Conservation (phyloP, 2,329 filamentous ascomycete genomes). For the Orbilia javanica region DNA sequence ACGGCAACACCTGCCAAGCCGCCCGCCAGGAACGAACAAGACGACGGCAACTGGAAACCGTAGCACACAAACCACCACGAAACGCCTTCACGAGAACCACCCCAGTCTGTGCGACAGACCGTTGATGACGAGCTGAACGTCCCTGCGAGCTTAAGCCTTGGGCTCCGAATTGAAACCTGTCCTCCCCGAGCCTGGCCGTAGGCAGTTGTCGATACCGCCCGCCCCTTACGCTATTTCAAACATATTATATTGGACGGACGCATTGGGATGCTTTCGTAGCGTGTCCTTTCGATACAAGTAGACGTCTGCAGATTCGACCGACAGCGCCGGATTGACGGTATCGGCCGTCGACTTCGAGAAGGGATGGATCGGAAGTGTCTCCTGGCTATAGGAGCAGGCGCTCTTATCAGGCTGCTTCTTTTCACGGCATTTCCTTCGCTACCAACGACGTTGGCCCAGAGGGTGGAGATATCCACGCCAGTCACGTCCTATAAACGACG, state of each 20-base stretch:
- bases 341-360: constrained; percentile 11
- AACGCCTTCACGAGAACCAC: constrained; percentile 13
- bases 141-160: no score
- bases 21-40: constrained; percentile 20
- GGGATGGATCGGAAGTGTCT: constrained; percentile 61
- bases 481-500: constrained; percentile 98
- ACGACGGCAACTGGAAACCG: background rate
- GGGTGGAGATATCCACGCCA: constrained; percentile 96
- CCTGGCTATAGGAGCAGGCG: constrained; percentile 78
- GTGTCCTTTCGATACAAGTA: constrained; percentile 39
- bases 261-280: constrained; percentile 36
- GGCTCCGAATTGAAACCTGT: constrained; percentile 2
- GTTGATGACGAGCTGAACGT: constrained; percentile 3
- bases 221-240: constrained; percentile 17
- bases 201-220: constrained; percentile 10
- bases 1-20: constrained; percentile 49
- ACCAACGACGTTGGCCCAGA: constrained; percentile 84
- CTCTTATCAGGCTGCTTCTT: constrained; percentile 81
- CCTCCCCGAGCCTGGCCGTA: constrained; percentile 4
- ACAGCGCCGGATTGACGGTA: constrained; percentile 5
- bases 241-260: no score
- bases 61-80: constrained; percentile 28
- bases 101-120: constrained; percentile 35
- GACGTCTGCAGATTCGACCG: background rate
- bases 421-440: constrained; percentile 85